Evolutionary conservation across 768 basidiomycete species (phyloP).

Genomic region (Suillus cothurnatus): DNA sequence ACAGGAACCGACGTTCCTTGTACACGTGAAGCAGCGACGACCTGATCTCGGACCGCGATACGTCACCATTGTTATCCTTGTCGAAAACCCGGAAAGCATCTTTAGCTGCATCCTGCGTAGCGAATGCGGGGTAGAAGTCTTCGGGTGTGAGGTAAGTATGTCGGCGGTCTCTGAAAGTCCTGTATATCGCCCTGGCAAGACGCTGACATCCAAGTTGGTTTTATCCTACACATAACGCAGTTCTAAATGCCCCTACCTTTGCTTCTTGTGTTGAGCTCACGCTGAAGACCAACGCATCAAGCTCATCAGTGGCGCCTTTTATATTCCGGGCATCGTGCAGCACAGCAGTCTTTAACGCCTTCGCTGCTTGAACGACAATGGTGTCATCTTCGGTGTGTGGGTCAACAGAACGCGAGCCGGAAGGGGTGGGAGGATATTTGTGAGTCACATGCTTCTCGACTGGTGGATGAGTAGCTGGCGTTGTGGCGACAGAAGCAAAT

Average conservation of each 20-base stretch:
- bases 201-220: conserved; percentile 40
- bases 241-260: conserved; percentile 44
- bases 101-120: conserved; percentile 54
- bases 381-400: conserved; percentile 37
- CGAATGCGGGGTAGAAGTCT: conserved; percentile 74
- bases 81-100: conserved; percentile 78
- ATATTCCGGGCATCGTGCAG: conserved; percentile 79
- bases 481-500: not conserved
- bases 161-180: conserved; percentile 54
- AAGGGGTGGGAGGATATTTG: conserved; percentile 42
- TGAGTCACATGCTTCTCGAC: conserved; percentile 22
- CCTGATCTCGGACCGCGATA: conserved; percentile 77
- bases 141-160: conserved; percentile 63
- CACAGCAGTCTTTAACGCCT: conserved; percentile 65
- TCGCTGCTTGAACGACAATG: conserved; percentile 57
- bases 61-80: conserved; percentile 74
- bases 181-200: conserved; percentile 68
- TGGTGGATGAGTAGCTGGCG: conserved; percentile 7
- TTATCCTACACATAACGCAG: not conserved
- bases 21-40: conserved; percentile 66
- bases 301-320: conserved; percentile 47
- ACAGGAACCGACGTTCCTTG: conserved; percentile 77
- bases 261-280: conserved; percentile 64
- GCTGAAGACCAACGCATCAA: conserved; percentile 50
- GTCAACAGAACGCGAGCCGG: conserved; percentile 20